Conservation (phyloP, 306 rosid genomes). For the Morella rubra region DNA sequence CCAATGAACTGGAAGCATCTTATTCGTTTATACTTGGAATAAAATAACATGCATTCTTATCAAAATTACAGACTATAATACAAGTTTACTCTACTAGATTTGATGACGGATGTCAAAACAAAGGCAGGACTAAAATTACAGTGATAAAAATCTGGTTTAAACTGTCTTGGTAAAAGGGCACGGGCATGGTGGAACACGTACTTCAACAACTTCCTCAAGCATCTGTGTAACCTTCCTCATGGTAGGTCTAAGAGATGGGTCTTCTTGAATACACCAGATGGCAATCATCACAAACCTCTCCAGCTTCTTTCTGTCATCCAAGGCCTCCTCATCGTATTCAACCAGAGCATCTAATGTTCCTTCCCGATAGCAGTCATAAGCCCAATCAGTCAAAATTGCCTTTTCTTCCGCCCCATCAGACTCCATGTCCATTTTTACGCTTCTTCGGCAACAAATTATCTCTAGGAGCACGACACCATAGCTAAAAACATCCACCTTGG, state of each 20-base stretch:
- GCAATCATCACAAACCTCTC: conserved; percentile 37
- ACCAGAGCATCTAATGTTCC: conserved; percentile 16
- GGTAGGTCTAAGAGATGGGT: conserved; percentile 34
- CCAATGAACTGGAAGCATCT: no score
- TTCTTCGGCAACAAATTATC: conserved; percentile 38
- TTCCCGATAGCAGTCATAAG: conserved; percentile 20
- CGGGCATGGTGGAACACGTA: conserved; percentile 33
- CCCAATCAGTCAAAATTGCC: conserved; percentile 31
- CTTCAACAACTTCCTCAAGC: conserved; percentile 44
- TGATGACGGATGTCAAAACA: neutral
- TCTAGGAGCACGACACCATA: conserved; percentile 37
- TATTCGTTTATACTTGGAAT: no score
- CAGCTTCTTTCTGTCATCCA: conserved; percentile 15
- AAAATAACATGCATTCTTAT: no score
- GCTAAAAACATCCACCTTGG: conserved; percentile 43
- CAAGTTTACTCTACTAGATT: no score
- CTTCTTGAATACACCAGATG: conserved; percentile 40
- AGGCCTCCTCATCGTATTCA: conserved; percentile 15
- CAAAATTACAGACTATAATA: no score
- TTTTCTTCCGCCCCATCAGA: neutral
- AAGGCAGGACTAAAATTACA: neutral
- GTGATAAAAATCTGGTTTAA: neutral
- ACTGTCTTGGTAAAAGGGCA: neutral
- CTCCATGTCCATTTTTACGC: neutral
- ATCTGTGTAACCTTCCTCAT: conserved; percentile 36